Percentiles rank a stretch among this genome's conserved stretches.
Evolutionary conservation across 1,139 yeast genomes (phyloP).

Genomic region (Geotrichum klebahnii): DNA sequence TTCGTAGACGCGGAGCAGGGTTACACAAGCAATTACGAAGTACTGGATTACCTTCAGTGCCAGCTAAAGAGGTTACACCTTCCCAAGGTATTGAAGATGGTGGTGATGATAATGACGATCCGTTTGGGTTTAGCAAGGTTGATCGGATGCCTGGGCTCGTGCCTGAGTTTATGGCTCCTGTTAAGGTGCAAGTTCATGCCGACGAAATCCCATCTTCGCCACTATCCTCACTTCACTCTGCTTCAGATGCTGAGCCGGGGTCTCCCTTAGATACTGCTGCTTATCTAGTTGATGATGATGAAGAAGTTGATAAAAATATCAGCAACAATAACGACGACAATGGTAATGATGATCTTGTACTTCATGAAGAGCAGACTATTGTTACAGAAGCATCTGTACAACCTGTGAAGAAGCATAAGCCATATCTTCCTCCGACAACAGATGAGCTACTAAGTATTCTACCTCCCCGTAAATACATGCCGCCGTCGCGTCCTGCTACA

Average conservation of each 20-base stretch:
- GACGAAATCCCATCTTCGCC: not conserved
- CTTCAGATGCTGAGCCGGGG: not conserved
- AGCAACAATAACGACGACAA: not conserved
- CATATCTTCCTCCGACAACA: conserved; percentile 4
- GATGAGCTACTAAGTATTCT: conserved; percentile 9
- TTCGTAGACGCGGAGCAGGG: no score
- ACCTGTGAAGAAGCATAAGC: not conserved
- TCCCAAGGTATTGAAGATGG: not conserved
- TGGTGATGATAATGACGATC: conserved; percentile 8
- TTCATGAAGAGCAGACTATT: not conserved
- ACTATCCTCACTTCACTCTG: not conserved
- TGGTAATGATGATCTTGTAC: not conserved
- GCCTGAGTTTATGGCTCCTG: no score
- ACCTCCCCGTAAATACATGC: conserved; percentile 10
- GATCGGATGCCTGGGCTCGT: no score
- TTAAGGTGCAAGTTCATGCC: not conserved
- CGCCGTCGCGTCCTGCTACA: not conserved
- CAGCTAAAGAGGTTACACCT: not conserved
- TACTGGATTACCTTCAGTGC: not conserved
- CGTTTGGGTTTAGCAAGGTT: conserved; percentile 12
- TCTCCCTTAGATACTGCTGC: not conserved
- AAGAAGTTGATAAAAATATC: no score
- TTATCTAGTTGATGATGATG: not conserved
- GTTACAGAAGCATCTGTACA: not conserved
- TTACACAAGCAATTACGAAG: no score